phyloP scores from a whole-genome alignment of 192 early-diverging fungal genomes.

The Phycomyces blakesleeanus region DNA sequence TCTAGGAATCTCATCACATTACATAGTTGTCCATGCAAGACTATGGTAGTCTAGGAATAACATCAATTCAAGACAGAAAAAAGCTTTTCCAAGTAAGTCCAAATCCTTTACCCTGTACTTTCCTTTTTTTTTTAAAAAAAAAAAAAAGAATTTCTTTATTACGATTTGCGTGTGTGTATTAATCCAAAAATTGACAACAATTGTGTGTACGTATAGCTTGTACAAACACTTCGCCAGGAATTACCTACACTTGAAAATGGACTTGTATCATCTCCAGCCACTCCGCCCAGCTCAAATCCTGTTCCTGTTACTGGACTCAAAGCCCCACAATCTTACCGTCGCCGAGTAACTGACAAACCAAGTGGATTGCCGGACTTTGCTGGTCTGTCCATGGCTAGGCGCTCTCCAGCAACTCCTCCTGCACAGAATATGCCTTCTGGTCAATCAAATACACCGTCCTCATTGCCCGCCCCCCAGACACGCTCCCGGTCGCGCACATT shows the following conservation, averaged over 20 bases:
- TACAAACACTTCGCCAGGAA: conserved; percentile 38
- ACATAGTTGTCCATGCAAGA: conserved; percentile 79
- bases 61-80: conserved; percentile 55
- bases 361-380: neutral
- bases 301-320: neutral
- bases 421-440: conserved; percentile 4
- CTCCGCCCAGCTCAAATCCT: conserved; percentile 6
- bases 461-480: conserved; percentile 6
- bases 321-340: conserved; percentile 9
- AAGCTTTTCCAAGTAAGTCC: conserved; percentile 44
- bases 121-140: too few relatives aligned
- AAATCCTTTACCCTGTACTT: neutral
- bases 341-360: neutral
- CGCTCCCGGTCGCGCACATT: conserved; percentile 18
- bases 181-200: neutral
- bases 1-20: too few relatives aligned
- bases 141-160: neutral
- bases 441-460: conserved; percentile 7
- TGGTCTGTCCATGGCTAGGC: neutral
- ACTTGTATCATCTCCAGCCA: conserved; percentile 41
- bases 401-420: neutral
- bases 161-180: neutral
- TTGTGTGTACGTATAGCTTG: too few relatives aligned
- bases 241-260: conserved; percentile 29
- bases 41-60: conserved; percentile 54